A percentile compares a stretch with the other conserved stretches of the same genome.
Conservation (phyloP, 495 filamentous ascomycete genomes). For the Zalerion maritima region DNA sequence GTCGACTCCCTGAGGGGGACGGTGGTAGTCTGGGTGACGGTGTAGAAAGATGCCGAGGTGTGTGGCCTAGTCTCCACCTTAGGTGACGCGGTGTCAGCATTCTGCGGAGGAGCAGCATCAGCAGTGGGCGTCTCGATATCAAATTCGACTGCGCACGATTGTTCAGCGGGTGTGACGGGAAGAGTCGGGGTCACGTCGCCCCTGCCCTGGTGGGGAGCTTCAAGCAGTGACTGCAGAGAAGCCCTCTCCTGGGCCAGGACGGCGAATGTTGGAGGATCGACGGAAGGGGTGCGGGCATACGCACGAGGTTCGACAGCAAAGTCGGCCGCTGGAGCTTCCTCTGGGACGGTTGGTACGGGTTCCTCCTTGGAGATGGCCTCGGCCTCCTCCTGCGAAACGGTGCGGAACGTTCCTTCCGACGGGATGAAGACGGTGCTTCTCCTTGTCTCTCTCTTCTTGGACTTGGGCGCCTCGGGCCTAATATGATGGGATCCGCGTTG, state of each 20-base stretch:
- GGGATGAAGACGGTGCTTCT: constrained; percentile 32
- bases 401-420: constrained; percentile 36
- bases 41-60: constrained; percentile 23
- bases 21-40: constrained; percentile 26
- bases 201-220: constrained; percentile 26
- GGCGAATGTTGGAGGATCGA: constrained; percentile 35
- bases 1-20: constrained; percentile 27
- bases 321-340: constrained; percentile 3
- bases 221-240: constrained; percentile 40
- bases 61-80: constrained; percentile 14
- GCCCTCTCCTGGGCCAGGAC: constrained; percentile 27
- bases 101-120: background rate
- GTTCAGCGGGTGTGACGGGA: constrained; percentile 7
- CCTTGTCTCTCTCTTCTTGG: constrained; percentile 13
- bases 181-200: constrained; percentile 24
- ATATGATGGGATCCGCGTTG: constrained; percentile 9
- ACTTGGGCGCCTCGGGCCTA: constrained; percentile 14
- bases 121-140: constrained; percentile 6
- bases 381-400: constrained; percentile 30
- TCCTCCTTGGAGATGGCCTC: constrained; percentile 12
- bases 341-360: too few relatives aligned
- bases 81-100: background rate
- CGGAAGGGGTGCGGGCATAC: constrained; percentile 33
- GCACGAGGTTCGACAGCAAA: constrained; percentile 5
- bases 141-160: constrained; percentile 3